phyloP scores from a whole-genome alignment of 2,329 filamentous ascomycete genomes.

The Arthrobotrys musiformis region DNA sequence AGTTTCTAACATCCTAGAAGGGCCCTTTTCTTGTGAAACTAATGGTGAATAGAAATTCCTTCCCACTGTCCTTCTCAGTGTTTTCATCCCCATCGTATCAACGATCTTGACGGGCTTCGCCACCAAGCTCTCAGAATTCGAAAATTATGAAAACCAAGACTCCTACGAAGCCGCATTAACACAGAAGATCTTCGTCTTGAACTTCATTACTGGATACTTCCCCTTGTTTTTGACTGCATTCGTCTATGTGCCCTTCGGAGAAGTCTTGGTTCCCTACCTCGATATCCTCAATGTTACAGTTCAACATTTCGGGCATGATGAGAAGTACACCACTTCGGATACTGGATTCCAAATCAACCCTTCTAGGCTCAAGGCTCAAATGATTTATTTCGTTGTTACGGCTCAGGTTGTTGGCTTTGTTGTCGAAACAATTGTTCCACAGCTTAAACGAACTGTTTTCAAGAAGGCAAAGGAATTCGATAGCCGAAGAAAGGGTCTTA shows the following conservation, averaged over 20 bases:
- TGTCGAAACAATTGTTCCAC: conserved; percentile 85
- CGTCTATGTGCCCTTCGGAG: conserved; percentile 91
- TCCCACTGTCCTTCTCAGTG: conserved; percentile 86
- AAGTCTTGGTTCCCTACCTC: conserved; percentile 83
- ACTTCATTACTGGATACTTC: conserved; percentile 95
- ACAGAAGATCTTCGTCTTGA: conserved; percentile 92
- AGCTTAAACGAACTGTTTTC: conserved; percentile 80
- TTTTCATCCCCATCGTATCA: conserved; percentile 80
- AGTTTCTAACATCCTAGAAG: conserved; percentile 60
- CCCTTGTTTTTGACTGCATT: conserved; percentile 93
- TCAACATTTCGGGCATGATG: conserved; percentile 77
- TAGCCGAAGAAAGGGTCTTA: conserved; percentile 69
- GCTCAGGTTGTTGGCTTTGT: conserved; percentile 89
- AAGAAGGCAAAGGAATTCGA: conserved; percentile 82
- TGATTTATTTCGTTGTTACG: conserved; percentile 95
- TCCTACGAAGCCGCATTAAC: conserved; percentile 85
- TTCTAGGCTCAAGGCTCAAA: conserved; percentile 83
- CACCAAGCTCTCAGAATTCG: conserved; percentile 78
- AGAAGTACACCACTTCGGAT: conserved; percentile 71
- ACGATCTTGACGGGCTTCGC: conserved; percentile 80
- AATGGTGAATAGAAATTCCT: conserved; percentile 74
- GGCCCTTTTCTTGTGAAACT: not conserved
- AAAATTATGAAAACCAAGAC: conserved; percentile 92
- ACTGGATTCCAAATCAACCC: conserved; percentile 84
- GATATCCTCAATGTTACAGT: conserved; percentile 82